Evolutionary conservation across 495 filamentous ascomycete genomes (phyloP), one percentile per base, ranked within the genome.

Genomic region (Wilcoxina mikolae): DNA sequence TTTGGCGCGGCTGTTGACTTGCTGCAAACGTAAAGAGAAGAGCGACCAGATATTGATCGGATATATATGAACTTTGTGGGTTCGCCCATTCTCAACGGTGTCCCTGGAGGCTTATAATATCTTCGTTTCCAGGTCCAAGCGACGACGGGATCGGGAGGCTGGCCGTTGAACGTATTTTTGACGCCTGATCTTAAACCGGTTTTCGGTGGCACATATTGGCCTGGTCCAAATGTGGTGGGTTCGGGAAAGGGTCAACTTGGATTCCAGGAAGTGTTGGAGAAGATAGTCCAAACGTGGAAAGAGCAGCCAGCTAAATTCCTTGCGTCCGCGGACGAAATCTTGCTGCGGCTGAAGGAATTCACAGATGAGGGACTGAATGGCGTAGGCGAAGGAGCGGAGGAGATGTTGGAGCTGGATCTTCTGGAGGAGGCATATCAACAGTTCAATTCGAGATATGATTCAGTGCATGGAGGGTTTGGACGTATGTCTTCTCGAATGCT

Each of bases 171-270:
- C 67, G 85, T 95, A 20, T 96, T 98, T 65, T 74, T 96, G 24
- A 96, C 93, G 0, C 93, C 93, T 0, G 80, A 90, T 60, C 76
- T 96, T 4, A 83, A 95, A 57, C 91, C 91, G 0, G 80, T 98
- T 20, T 96, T 95, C 68, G 93, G 93, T 44, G 93, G 88, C 20
- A 95, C 91, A 28, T 98, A 98, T 67, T 95, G 86, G 85, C 87
- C 91, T 9, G 87, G 88, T 1, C 86, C 78, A 54, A 82, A 71
- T 60, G 77, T 73, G 52, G 76, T 72, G 65, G 41, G 67, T 52
- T 57, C 59, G 4, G 62, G 58, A 12, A 74, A 76, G 9, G 80
- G 80, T 24, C 74, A 78, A 4, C 76, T 81, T 41, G 76, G 80
- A 27, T 91, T 95, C 58, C 71, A 93, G 17, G 79, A 82, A 29